phyloP scores from a whole-genome alignment of 1,139 yeast genomes.

The Protomyces arabidopsidicola region DNA sequence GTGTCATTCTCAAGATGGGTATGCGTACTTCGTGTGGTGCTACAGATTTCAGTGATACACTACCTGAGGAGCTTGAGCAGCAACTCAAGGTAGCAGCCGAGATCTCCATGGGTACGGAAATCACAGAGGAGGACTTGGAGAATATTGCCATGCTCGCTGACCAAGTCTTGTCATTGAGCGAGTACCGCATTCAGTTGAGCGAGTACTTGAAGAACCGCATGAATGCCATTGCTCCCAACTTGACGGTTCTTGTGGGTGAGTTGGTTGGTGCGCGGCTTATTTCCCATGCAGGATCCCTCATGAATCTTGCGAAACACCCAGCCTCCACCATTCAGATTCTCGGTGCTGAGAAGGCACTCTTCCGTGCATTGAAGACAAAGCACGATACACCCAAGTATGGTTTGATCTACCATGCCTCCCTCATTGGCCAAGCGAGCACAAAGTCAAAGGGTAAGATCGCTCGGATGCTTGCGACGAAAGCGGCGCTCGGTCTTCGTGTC shows the following conservation, averaged over 20 bases:
- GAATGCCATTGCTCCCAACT: slow-evolving; percentile 97
- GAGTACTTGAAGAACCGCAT: slow-evolving; percentile 88
- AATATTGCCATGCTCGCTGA: slow-evolving; percentile 88
- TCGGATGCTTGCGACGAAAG: slow-evolving; percentile 96
- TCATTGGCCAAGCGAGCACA: slow-evolving; percentile 92
- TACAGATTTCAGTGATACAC: slow-evolving; percentile 81
- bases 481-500: slow-evolving; percentile 91
- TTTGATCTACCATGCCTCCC: slow-evolving; percentile 91
- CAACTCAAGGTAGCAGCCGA: slow-evolving; percentile 60
- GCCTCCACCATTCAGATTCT: slow-evolving; percentile 97
- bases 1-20: slow-evolving; percentile 91
- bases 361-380: slow-evolving; percentile 97
- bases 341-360: slow-evolving; percentile 98
- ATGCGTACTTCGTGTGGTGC: slow-evolving; percentile 84
- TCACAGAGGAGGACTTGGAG: slow-evolving; percentile 86
- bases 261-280: slow-evolving; percentile 97
- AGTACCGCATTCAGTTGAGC: slow-evolving; percentile 82
- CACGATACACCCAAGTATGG: slow-evolving; percentile 99
- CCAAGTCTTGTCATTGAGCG: slow-evolving; percentile 88
- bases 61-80: slow-evolving; percentile 88
- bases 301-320: slow-evolving; percentile 94
- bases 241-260: slow-evolving; percentile 95
- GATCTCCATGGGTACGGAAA: slow-evolving; percentile 98
- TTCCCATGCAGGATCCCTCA: slow-evolving; percentile 96
- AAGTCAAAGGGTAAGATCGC: slow-evolving; percentile 99